Evolutionary conservation across 176 grass and related monocot genomes (phyloP).

Genomic region (bread wheat (Triticum aestivum)): DNA sequence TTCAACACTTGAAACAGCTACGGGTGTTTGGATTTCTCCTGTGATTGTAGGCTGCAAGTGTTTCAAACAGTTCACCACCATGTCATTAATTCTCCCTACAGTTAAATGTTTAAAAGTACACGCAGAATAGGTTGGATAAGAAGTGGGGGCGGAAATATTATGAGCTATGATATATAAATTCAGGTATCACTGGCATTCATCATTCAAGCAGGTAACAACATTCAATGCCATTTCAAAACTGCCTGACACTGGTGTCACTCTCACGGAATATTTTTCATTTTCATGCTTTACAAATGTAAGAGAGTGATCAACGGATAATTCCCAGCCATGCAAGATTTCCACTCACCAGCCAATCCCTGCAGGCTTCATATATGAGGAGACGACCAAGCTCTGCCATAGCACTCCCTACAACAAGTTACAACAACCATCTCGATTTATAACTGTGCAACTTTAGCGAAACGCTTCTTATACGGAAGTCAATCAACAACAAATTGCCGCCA

Average conservation of each 20-base stretch:
- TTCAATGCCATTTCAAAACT: neutral
- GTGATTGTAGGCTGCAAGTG: slow-evolving; percentile 89
- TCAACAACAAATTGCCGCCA: neutral
- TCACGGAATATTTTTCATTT: neutral
- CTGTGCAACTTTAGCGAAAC: neutral
- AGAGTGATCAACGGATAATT: neutral
- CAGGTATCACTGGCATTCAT: neutral
- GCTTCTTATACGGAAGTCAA: no score
- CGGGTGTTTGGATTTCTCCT: slow-evolving; percentile 79
- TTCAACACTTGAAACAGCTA: slow-evolving; percentile 86
- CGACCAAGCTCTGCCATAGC: slow-evolving; percentile 95
- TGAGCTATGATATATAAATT: neutral
- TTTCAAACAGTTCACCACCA: slow-evolving; percentile 26
- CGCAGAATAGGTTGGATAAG: neutral
- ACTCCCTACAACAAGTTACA: slow-evolving; percentile 55
- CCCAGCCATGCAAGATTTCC: slow-evolving; percentile 16
- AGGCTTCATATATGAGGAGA: slow-evolving; percentile 92
- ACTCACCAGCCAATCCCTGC: slow-evolving; percentile 96
- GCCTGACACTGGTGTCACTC: neutral
- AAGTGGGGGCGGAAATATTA: neutral
- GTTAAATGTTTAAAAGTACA: neutral
- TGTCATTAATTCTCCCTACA: neutral
- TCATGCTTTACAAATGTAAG: slow-evolving; percentile 1
- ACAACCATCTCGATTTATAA: neutral
- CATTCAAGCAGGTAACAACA: neutral